phyloP scores from a whole-genome alignment of 75 land plant species.

The Picea sitchensis region DNA sequence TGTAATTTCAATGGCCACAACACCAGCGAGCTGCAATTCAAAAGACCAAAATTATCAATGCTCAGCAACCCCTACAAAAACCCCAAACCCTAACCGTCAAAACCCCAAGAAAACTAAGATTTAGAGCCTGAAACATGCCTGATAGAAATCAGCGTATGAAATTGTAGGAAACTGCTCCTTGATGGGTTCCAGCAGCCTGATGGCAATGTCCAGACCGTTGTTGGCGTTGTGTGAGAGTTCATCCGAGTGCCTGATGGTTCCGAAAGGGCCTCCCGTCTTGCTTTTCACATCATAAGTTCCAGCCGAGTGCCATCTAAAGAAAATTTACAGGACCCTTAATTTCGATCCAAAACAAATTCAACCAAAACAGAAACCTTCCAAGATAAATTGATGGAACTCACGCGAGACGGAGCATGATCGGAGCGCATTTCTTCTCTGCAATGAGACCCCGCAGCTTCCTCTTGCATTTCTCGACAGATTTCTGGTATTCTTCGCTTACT shows the following conservation, averaged over 20 bases:
- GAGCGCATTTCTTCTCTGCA: slow-evolving; percentile 91
- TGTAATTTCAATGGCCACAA: slow-evolving; percentile 94
- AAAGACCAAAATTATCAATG: neutral
- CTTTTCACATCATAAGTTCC: slow-evolving; percentile 81
- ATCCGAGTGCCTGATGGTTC: slow-evolving; percentile 57
- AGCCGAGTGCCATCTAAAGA: slow-evolving; percentile 88
- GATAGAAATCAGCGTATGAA: slow-evolving; percentile 81
- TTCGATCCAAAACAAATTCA: neutral
- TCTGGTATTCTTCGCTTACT: slow-evolving; percentile 77
- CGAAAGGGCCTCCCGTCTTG: slow-evolving; percentile 96
- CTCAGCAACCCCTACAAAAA: no score
- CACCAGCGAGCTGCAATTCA: slow-evolving; percentile 74
- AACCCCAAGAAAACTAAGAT: neutral
- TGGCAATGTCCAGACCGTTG: slow-evolving; percentile 88
- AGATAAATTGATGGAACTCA: slow-evolving; percentile 14
- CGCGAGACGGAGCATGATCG: slow-evolving; percentile 86
- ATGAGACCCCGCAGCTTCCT: slow-evolving; percentile 78
- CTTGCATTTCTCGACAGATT: slow-evolving; percentile 63
- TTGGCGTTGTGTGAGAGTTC: slow-evolving; percentile 84
- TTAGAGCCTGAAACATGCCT: slow-evolving; percentile 33
- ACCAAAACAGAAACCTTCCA: neutral
- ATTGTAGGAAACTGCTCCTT: slow-evolving; percentile 81
- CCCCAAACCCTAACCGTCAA: neutral
- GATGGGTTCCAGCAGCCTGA: slow-evolving; percentile 73
- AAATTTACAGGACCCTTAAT: neutral